Base-by-base conservation (phyloP, 2,329 filamentous ascomycete species). In the Dothiorella sarmentorum region DNA sequence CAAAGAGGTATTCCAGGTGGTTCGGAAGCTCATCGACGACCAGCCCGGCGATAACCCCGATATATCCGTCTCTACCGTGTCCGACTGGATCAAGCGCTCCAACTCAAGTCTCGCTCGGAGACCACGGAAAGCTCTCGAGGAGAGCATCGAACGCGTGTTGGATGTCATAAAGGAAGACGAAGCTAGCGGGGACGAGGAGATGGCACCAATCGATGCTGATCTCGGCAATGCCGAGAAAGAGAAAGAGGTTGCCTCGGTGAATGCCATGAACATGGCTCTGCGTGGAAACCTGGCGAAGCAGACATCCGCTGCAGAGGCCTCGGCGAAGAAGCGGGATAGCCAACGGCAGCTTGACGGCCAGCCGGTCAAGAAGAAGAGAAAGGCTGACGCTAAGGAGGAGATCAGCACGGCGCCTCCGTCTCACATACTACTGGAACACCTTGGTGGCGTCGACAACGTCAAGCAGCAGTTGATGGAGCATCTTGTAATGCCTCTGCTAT, bases 81-180 rank as follows among this genome's bases (percentile, higher is more conserved):
- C 94, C 70, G 87, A 91, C 37, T 84, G 83, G 60, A 91, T 97
- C 62, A 90, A 91, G 65, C 77, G 80, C 52, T 96, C 91, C 13
- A 97, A 97, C 71, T 96, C 91, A 0, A 91, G 88, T 56, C 75
- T 97, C 20, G 90, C 89, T 62, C 81, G 94, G 20, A 85, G 89
- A 64, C 91, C 90, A 37, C 96, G 94, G 72, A 87, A 86, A 61
- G 79, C 88, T 0, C 76, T 97, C 1, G 90, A 96, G 71, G 89
- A 94, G 63, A 88, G 89, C 33, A 90, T 97, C 63, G 91, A 96
- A 62, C 81, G 90, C 7, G 90, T 92, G 0, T 76, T 97, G 15
- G 83, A 86, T 7, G 84, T 91, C 17, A 78, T 93, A 4, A 87
- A 86, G 58, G 77, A 80, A 63, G 84, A 90, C 64, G 82, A 86